Base-by-base conservation (phyloP, 768 basidiomycete species). In the Mycena olivaceomarginata region DNA sequence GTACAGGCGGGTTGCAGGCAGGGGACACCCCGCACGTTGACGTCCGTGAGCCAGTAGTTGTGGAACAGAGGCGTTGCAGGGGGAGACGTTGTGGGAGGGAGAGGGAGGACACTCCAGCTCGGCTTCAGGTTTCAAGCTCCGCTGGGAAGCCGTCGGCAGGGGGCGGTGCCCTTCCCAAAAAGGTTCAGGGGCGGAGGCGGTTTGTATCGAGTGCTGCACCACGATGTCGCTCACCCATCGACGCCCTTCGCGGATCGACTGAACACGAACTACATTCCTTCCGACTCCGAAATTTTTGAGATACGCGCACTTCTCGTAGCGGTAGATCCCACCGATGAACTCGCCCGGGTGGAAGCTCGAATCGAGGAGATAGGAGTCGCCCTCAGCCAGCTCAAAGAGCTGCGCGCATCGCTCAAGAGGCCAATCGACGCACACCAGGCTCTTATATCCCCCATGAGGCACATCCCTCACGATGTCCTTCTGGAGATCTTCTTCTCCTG, bases 221-320 rank as follows among this genome's bases (percentile, higher is more conserved):
- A 51, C 62, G 48, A 72, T 65, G 62, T 73, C 51, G 25, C 41
- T 43, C 65, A 20, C 6, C 53, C 56, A 73, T 64, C 70, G n/a
- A n/a, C 76, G 5, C 76, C 76, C 67, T 77, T 72, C 45, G 60
- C 67, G 18, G n/a, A 63, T 20, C 63, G 48, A 51, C 62, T 77
- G 39, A 4, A 53, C 25, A 69, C 76, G 12, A 77, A 77, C 46
- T 68, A 66, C 25, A 51, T 69, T 13, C 76, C 76, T 31, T 72
- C 66, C 8, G 76, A 77, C 20, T 72, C 31, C 31, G 31, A 31
- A 31, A 31, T 31, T 31, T 3, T 31, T 3, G 31, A 31, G 31
- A 31, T 31, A 31, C 31, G 31, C 31, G 31, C 31, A 3, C 31
- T 31, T 31, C 31, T 31, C 40, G 53, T 16, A n/a, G n/a, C n/a